A percentile compares a stretch with the other conserved stretches of the same genome.
These are phyloP conservation scores for Colletotrichum graminicola DNA, from an alignment of 2,329 filamentous ascomycete genomes.

Conservation along the genomic window DNA sequence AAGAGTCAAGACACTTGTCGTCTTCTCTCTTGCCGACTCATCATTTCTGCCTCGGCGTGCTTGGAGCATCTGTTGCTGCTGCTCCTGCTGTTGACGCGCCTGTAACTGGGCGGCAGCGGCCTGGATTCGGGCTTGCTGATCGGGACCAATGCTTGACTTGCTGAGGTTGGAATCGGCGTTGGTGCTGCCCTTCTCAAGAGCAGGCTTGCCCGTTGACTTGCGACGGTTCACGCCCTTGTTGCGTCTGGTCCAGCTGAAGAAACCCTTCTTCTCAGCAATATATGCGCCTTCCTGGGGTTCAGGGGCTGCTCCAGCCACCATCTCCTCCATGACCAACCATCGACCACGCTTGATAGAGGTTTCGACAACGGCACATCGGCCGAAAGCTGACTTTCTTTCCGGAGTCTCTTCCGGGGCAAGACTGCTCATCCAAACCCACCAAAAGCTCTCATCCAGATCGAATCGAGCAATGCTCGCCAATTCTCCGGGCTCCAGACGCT, in stretches of 20 bases:
- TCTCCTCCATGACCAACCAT: conserved; percentile 97
- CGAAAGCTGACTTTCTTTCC: conserved; percentile 91
- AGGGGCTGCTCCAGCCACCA: conserved; percentile 91
- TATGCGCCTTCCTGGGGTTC: conserved; percentile 88
- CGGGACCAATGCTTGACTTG: conserved; percentile 87
- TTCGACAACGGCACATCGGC: conserved; percentile 91
- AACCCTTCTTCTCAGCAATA: conserved; percentile 94
- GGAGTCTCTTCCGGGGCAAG: conserved; percentile 89
- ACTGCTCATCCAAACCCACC: conserved; percentile 99
- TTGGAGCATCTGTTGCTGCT: conserved; percentile 48
- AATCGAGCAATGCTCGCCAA: conserved; percentile 90
- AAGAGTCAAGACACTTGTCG: conserved; percentile 88
- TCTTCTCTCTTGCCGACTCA: conserved; percentile 76
- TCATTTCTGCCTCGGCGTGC: conserved; percentile 68
- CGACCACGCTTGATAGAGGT: conserved; percentile 83
- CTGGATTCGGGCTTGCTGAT: conserved; percentile 94
- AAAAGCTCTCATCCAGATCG: conserved; percentile 94
- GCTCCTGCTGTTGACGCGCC: conserved; percentile 73
- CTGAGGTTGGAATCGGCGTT: conserved; percentile 65
- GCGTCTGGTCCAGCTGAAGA: conserved; percentile 87
- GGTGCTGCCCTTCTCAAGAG: conserved; percentile 60
- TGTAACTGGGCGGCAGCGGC: conserved; percentile 89
- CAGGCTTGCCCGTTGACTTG: conserved; percentile 77
- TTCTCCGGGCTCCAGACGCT: conserved; percentile 88
- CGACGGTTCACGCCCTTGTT: conserved; percentile 73